Evolutionary conservation across 2,329 filamentous ascomycete genomes (phyloP), one percentile per base, ranked within the genome.

Genomic region (Didymellaceae sp.): DNA sequence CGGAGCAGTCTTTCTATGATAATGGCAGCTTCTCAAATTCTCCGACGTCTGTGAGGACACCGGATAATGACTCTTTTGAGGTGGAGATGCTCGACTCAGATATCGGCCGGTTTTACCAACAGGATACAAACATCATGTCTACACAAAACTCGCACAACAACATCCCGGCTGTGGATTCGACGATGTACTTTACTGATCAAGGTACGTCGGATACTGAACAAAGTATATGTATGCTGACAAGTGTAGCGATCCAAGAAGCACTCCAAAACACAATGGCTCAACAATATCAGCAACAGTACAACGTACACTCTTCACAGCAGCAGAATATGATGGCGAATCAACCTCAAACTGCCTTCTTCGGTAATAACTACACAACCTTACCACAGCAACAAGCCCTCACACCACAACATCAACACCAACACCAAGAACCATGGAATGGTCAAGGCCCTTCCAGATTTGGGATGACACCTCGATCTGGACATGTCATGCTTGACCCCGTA

Each of bases 11-110:
- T 55, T 45, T 62, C 42, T 71, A 61, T 58, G 66, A 70, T 45
- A 61, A 68, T 61, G 63, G 56, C 40, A 72, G 68, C 42, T 53
- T 59, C 6, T 73, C 70, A n/a, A 60, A 66, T 39, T 73, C 70
- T 31, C 68, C 69, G 6, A 71, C 65, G 10, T 71, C 68, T 51
- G 63, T 70, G 16, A 66, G 52, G 53, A 73, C 70, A 7, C 69
- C 70, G 3, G 68, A 73, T 35, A 58, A 62, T 52, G 65, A 70
- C 11, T 55, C 56, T 1, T 71, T 70, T 26, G 69, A 72, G 31
- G 59, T 63, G 18, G 66, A 68, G 7, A 67, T 71, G 63, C 62
- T 65, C 21, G 66, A 71, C 40, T 43, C 61, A n/a, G 57, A 67
- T n/a, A 57, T 68, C 33, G 55, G 63, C 42, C 61, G 57, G 24